Conservation (phyloP, 169 alveolate genomes). For the Pseudocohnilembus persalinus region DNA sequence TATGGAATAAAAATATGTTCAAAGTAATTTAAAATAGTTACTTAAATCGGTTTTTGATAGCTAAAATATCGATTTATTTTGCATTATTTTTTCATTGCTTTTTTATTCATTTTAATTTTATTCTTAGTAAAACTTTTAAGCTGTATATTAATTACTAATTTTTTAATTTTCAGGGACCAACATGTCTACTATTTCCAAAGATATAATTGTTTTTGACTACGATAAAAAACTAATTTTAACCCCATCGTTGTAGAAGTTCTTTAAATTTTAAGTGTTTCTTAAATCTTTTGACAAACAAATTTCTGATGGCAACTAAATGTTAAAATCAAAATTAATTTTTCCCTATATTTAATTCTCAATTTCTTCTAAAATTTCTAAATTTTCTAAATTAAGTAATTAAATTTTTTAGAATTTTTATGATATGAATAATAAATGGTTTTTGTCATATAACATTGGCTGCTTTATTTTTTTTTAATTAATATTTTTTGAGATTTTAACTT, state of each 20-base stretch:
- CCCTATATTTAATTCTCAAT: background rate
- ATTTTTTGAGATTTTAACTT: too few species aligned
- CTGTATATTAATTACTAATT: background rate
- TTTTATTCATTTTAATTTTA: too few species aligned
- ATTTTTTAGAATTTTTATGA: background rate
- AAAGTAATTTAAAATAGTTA: too few species aligned
- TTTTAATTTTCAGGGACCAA: too few species aligned
- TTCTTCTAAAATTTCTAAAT: too few species aligned
- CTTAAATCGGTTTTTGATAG: too few species aligned
- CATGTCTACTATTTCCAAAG: background rate
- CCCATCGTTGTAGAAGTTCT: background rate
- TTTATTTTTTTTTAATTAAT: too few species aligned
- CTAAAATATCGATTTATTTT: too few species aligned
- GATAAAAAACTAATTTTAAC: background rate
- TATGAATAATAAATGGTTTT: background rate
- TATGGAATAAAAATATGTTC: too few species aligned
- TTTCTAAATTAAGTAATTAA: too few species aligned
- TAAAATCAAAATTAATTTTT: too few species aligned
- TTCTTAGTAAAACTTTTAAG: background rate
- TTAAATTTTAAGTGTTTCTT: background rate
- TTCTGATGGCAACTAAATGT: background rate
- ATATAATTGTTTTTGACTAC: background rate
- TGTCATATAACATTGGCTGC: background rate
- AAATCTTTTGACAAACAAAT: background rate
- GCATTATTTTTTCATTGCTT: too few species aligned